A percentile compares a stretch with the other conserved stretches of the same genome.
phyloP scores from a whole-genome alignment of 2,329 filamentous ascomycete genomes.

The Rachicladosporium sp. region DNA sequence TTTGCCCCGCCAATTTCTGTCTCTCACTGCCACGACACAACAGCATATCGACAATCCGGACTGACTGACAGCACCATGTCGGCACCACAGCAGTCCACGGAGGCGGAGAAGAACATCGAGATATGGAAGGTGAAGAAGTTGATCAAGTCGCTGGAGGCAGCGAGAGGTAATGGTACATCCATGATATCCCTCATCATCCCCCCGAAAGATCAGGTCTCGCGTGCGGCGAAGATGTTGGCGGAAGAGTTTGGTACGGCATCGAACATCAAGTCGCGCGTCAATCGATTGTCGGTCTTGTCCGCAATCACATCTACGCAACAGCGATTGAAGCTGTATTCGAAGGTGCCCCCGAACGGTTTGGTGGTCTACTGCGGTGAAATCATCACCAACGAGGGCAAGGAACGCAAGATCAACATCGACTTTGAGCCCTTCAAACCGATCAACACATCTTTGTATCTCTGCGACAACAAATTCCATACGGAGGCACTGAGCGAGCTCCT shows the following conservation, averaged over 20 bases:
- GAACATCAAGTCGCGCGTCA: constrained; percentile 99
- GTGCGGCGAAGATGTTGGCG: constrained; percentile 98
- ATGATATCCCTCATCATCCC: constrained; percentile 99
- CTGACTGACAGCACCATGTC: constrained; percentile 54
- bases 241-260: constrained; percentile 83
- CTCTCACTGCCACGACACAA: not conserved
- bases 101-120: constrained; percentile 94
- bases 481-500: constrained; percentile 93
- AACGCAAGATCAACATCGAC: constrained; percentile 99
- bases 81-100: constrained; percentile 70
- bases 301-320: constrained; percentile 99
- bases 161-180: constrained; percentile 94
- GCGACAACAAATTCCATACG: constrained; percentile 99
- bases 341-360: constrained; percentile 92
- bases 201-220: constrained; percentile 94
- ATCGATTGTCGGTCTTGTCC: constrained; percentile 92
- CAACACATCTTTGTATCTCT: constrained; percentile 98
- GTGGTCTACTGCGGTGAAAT: constrained; percentile 99
- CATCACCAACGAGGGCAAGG: constrained; percentile 94
- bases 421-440: constrained; percentile 99
- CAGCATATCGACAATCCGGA: not conserved
- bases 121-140: constrained; percentile 99
- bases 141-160: constrained; percentile 95
- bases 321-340: constrained; percentile 97
- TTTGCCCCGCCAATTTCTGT: too few species aligned